A percentile compares a stretch with the other conserved stretches of the same genome.
Evolutionary conservation across 2,329 filamentous ascomycete species (phyloP).

Genomic region (Chaetoscypha palmicola): DNA sequence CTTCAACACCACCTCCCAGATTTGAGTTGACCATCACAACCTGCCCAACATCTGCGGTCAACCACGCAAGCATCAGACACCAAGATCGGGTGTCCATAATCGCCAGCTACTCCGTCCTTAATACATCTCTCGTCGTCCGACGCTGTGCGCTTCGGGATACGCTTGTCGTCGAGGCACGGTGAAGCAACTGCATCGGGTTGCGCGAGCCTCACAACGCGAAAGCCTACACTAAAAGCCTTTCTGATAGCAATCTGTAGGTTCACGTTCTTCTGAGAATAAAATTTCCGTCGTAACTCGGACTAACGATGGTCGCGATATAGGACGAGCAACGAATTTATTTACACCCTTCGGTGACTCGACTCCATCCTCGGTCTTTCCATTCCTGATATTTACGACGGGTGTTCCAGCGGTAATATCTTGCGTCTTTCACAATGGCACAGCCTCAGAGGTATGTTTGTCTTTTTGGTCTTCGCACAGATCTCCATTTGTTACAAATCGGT

Average conservation of each 20-base stretch:
- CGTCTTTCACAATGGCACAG: constrained; percentile 24
- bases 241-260: neutral
- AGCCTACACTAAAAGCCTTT: too few relatives aligned
- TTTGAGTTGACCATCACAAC: neutral
- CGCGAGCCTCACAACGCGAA: neutral
- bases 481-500: constrained; percentile 17
- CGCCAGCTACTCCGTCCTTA: neutral
- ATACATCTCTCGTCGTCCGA: neutral
- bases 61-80: neutral
- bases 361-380: constrained; percentile 8
- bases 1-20: neutral
- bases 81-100: neutral
- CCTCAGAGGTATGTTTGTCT: constrained; percentile 27
- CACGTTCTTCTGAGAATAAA: neutral
- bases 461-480: constrained; percentile 18
- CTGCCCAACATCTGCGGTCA: neutral
- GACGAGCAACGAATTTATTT: neutral
- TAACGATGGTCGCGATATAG: neutral
- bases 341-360: constrained; percentile 26
- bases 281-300: neutral
- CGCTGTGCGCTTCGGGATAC: constrained; percentile 6
- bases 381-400: constrained; percentile 6
- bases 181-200: constrained; percentile 1
- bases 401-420: constrained; percentile 13
- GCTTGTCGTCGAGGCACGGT: constrained; percentile 4